Percentiles rank a stretch among this genome's conserved stretches.
Conservation (phyloP, 371 early-diverging fungal species). For the Mucor indicus region DNA sequence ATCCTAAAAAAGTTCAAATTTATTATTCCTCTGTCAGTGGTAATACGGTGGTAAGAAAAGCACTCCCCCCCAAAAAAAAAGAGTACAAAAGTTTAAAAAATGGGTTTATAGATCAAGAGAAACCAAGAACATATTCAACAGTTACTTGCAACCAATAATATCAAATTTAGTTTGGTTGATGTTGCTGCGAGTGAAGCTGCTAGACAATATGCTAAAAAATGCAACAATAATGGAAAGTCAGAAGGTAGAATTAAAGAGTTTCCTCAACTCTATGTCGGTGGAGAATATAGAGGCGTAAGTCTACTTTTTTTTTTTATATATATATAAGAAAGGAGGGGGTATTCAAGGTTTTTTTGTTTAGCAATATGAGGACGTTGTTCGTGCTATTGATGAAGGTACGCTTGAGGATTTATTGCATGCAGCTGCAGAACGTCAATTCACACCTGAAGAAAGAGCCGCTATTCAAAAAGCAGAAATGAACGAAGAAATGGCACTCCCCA, state of each 20-base stretch:
- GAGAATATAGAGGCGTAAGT: slow-evolving; percentile 42
- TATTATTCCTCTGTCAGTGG: slow-evolving; percentile 45
- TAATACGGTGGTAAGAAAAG: slow-evolving; percentile 29
- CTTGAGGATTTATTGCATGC: slow-evolving; percentile 24
- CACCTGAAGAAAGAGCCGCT: slow-evolving; percentile 31
- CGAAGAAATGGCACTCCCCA: slow-evolving; percentile 21
- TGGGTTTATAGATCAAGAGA: slow-evolving; percentile 31
- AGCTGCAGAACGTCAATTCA: slow-evolving; percentile 29
- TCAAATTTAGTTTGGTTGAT: slow-evolving; percentile 40
- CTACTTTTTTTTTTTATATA: neutral
- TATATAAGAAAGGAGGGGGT: neutral
- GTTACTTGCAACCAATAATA: slow-evolving; percentile 22
- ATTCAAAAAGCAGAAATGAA: slow-evolving; percentile 30
- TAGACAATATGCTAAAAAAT: slow-evolving; percentile 38
- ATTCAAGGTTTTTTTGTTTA: slow-evolving; percentile 1
- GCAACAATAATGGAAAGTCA: slow-evolving; percentile 29
- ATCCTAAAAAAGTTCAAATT: slow-evolving; percentile 42
- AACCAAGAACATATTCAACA: slow-evolving; percentile 46
- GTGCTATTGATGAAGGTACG: slow-evolving; percentile 18
- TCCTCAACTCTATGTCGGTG: slow-evolving; percentile 44
- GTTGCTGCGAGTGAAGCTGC: slow-evolving; percentile 44
- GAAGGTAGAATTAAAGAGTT: slow-evolving; percentile 33
- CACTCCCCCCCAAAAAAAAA: too few species aligned
- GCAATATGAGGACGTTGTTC: slow-evolving; percentile 29
- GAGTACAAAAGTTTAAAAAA: neutral